These are phyloP conservation scores for Magnusiomyces suaveolens DNA, from an alignment of 1,139 yeast genomes.

Conservation along the genomic window DNA sequence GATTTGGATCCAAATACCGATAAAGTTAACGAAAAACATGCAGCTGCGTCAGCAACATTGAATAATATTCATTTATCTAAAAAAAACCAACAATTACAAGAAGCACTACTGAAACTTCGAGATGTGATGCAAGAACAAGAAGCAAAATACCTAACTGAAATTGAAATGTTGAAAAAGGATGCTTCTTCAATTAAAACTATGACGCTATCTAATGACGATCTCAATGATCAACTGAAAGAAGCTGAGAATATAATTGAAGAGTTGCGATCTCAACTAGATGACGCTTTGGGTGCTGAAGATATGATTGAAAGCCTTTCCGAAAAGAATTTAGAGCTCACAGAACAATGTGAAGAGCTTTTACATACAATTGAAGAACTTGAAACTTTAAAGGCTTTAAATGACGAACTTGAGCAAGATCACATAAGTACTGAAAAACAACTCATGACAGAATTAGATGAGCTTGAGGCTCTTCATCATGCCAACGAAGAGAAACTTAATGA, in stretches of 20 bases:
- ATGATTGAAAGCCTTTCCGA: conserved; percentile 49
- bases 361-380: conserved; percentile 47
- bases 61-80: conserved; percentile 33
- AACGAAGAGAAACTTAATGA: conserved; percentile 30
- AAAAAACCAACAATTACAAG: conserved; percentile 36
- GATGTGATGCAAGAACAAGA: conserved; percentile 34
- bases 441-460: conserved; percentile 36
- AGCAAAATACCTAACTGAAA: conserved; percentile 36
- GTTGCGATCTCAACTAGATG: conserved; percentile 37
- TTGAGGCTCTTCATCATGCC: conserved; percentile 29
- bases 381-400: conserved; percentile 50
- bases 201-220: conserved; percentile 17
- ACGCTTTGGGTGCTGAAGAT: conserved; percentile 31
- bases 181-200: conserved; percentile 10
- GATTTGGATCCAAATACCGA: conserved; percentile 20
- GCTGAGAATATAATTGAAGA: conserved; percentile 39
- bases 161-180: conserved; percentile 27
- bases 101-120: conserved; percentile 31
- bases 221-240: conserved; percentile 30
- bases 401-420: conserved; percentile 54
- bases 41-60: conserved; percentile 17
- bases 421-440: conserved; percentile 48
- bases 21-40: conserved; percentile 5
- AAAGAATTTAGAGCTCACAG: conserved; percentile 42
- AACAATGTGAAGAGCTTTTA: conserved; percentile 35